Percentiles rank a stretch among this genome's conserved stretches.
Evolutionary conservation across 768 basidiomycete species (phyloP).

Genomic region (Trametes meyenii): DNA sequence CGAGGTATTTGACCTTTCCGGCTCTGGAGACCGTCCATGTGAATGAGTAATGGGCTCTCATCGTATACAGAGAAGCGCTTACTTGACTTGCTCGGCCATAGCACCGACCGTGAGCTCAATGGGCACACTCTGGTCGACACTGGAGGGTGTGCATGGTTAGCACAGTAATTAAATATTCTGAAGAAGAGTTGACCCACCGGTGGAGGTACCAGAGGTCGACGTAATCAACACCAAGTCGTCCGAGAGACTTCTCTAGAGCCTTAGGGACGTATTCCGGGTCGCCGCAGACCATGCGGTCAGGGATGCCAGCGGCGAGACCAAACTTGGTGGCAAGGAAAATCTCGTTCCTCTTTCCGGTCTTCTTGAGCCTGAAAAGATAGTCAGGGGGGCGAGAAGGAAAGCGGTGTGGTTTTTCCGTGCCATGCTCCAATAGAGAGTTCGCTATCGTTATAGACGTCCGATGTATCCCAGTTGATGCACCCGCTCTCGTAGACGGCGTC

Average conservation of each 20-base stretch:
- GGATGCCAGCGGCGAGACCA: slow-evolving; percentile 37
- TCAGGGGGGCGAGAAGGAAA: no score
- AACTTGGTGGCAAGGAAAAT: slow-evolving; percentile 70
- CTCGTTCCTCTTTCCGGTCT: slow-evolving; percentile 51
- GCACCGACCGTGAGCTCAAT: slow-evolving; percentile 25
- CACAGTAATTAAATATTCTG: slow-evolving; percentile 24
- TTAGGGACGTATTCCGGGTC: slow-evolving; percentile 45
- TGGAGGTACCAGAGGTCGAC: slow-evolving; percentile 47
- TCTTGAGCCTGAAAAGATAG: slow-evolving; percentile 45
- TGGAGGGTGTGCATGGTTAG: neutral
- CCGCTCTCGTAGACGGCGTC: slow-evolving; percentile 43
- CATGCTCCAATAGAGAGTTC: slow-evolving; percentile 49
- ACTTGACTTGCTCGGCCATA: slow-evolving; percentile 35
- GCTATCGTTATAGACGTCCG: slow-evolving; percentile 42
- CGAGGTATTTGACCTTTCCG: slow-evolving; percentile 34
- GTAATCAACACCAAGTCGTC: slow-evolving; percentile 38
- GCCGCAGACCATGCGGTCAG: slow-evolving; percentile 31
- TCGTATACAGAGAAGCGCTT: neutral
- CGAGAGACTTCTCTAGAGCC: slow-evolving; percentile 43
- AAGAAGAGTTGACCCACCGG: slow-evolving; percentile 26
- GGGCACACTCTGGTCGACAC: neutral
- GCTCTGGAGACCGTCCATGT: slow-evolving; percentile 29
- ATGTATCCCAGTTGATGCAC: slow-evolving; percentile 50
- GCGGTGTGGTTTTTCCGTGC: slow-evolving; percentile 12
- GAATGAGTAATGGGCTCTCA: neutral